phyloP scores from a whole-genome alignment of 179 eudicot genomes.

The Sideroxylon spinosum region DNA sequence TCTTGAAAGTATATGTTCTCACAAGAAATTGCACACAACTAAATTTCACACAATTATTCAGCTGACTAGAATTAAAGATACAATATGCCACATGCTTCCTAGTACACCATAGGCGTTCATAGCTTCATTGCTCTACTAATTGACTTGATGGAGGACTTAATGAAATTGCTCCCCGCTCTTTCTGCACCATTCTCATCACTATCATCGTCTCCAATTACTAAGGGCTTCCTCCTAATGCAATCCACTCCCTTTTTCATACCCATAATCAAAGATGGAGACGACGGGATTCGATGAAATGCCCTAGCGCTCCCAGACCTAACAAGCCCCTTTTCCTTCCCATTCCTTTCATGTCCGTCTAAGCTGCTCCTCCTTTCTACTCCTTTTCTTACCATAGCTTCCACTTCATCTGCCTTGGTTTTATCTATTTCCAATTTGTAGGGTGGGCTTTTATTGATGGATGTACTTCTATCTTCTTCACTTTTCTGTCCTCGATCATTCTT shows the following conservation, averaged over 20 bases:
- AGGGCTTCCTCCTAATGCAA: conserved; percentile 50
- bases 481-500: conserved; percentile 14
- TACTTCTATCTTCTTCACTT: conserved; percentile 16
- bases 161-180: too few species aligned
- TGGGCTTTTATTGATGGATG: conserved; percentile 27
- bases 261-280: conserved; percentile 76
- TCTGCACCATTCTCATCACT: too few species aligned
- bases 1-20: too few species aligned
- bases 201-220: too few species aligned
- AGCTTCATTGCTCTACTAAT: too few species aligned
- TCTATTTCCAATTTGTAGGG: conserved; percentile 30
- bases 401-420: conserved; percentile 18
- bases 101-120: too few species aligned
- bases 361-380: conserved; percentile 40
- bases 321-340: conserved; percentile 45
- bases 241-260: conserved; percentile 85
- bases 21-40: too few species aligned
- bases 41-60: too few species aligned
- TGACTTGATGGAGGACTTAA: too few species aligned
- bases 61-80: too few species aligned
- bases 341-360: conserved; percentile 32
- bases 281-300: conserved; percentile 62
- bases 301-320: conserved; percentile 70
- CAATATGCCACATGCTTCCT: too few species aligned
- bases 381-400: conserved; percentile 12